These are phyloP conservation scores for Phaseolus coccineus DNA, from an alignment of 331 rosid species.

Conservation along the genomic window DNA sequence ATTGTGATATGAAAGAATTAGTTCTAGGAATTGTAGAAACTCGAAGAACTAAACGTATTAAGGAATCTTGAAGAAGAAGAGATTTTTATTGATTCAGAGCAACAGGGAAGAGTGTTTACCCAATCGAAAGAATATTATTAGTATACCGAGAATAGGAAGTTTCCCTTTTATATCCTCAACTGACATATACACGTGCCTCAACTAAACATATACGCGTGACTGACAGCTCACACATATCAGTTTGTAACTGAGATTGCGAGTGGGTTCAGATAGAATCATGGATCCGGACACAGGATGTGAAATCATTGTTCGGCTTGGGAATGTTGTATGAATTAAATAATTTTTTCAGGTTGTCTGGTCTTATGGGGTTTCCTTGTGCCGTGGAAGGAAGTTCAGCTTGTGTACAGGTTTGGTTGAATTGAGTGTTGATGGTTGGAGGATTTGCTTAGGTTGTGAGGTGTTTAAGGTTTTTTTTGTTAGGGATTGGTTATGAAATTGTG, in stretches of 20 bases:
- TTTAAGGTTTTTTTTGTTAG: background rate
- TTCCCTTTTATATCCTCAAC: too few relatives aligned
- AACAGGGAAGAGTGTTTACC: too few relatives aligned
- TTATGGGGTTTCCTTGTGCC: background rate
- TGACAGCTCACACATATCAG: too few relatives aligned
- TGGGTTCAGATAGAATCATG: background rate
- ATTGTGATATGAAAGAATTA: background rate
- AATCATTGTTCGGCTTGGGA: constrained; percentile 1
- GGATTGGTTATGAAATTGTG: background rate
- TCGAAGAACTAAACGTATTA: too few relatives aligned
- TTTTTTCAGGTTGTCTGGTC: background rate
- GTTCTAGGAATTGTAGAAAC: too few relatives aligned
- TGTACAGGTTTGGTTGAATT: background rate
- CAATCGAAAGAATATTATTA: too few relatives aligned
- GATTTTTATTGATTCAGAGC: too few relatives aligned
- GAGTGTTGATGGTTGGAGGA: background rate
- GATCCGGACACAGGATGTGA: background rate
- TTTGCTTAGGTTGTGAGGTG: background rate
- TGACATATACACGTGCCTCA: too few relatives aligned
- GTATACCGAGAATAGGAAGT: too few relatives aligned
- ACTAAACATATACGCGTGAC: too few relatives aligned
- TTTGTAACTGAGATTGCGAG: background rate
- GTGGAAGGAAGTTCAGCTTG: background rate
- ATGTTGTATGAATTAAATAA: background rate
- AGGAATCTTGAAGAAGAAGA: too few relatives aligned